Conservation (phyloP, 108 stramenopile species). For the Skeletonema costatum region DNA sequence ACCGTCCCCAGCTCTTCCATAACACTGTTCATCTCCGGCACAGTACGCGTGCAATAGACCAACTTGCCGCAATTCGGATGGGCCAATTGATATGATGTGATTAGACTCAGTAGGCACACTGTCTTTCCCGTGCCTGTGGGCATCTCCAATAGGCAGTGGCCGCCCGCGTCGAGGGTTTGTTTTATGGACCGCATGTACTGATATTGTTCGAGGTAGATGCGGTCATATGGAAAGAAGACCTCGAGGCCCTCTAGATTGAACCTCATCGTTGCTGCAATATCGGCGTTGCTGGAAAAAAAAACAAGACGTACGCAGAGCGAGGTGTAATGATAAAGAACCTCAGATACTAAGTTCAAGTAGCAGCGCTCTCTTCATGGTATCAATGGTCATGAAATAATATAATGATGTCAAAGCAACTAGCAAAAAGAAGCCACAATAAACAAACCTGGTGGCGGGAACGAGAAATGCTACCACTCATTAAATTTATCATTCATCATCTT, state of each 20-base stretch:
- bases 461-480: too few relatives aligned
- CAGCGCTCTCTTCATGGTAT: too few relatives aligned
- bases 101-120: conserved; percentile 93
- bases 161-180: conserved; percentile 95
- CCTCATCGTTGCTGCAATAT: conserved; percentile 85
- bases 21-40: conserved; percentile 99
- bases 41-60: conserved; percentile 99
- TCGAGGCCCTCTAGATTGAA: conserved; percentile 96
- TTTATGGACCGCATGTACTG: conserved; percentile 99
- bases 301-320: too few relatives aligned
- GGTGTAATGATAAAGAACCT: too few relatives aligned
- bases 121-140: conserved; percentile 96
- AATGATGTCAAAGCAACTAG: too few relatives aligned
- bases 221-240: conserved; percentile 98
- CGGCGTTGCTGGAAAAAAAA: too few relatives aligned
- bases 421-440: too few relatives aligned
- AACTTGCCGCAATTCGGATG: conserved; percentile 93
- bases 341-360: too few relatives aligned
- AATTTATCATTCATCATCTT: too few relatives aligned
- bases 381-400: too few relatives aligned
- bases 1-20: conserved; percentile 97
- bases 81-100: conserved; percentile 97
- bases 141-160: conserved; percentile 98
- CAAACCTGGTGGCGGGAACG: too few relatives aligned
- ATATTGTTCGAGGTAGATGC: conserved; percentile 98